phyloP scores from a whole-genome alignment of 1,284 basidiomycete species.

The Sphaerobolus stellatus region DNA sequence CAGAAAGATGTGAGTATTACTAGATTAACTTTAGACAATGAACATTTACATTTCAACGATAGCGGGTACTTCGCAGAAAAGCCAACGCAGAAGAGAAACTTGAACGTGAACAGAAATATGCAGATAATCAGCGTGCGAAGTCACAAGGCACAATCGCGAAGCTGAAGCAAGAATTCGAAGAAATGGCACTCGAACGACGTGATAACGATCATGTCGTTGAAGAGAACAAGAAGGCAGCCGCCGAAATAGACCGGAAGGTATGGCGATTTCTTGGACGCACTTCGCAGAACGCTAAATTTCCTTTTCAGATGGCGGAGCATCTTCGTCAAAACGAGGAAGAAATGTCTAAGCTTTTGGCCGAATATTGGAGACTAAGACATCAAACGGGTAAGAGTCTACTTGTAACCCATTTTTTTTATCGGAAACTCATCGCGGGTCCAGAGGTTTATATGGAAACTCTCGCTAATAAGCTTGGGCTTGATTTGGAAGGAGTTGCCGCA shows the following conservation, averaged over 20 bases:
- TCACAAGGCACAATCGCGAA: slow-evolving; percentile 69
- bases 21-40: neutral
- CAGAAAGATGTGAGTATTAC: slow-evolving; percentile 56
- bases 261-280: slow-evolving; percentile 3
- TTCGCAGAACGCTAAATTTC: neutral
- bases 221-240: slow-evolving; percentile 65
- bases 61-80: slow-evolving; percentile 77
- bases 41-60: slow-evolving; percentile 2
- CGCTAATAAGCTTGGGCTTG: slow-evolving; percentile 64
- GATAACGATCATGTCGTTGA: slow-evolving; percentile 77
- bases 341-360: slow-evolving; percentile 71
- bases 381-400: slow-evolving; percentile 58
- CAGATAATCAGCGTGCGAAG: slow-evolving; percentile 68
- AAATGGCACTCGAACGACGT: slow-evolving; percentile 69
- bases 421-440: slow-evolving; percentile 29
- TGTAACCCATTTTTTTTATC: neutral
- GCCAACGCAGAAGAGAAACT: slow-evolving; percentile 76
- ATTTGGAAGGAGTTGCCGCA: slow-evolving; percentile 42
- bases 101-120: slow-evolving; percentile 68
- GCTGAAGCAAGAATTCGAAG: slow-evolving; percentile 71
- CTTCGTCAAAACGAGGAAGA: slow-evolving; percentile 70
- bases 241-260: slow-evolving; percentile 63
- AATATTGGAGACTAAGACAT: slow-evolving; percentile 79
- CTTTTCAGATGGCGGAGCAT: slow-evolving; percentile 73
- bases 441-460: slow-evolving; percentile 81